phyloP scores from a whole-genome alignment of 2,329 filamentous ascomycete species.

The Arthrinium phaeospermum region DNA sequence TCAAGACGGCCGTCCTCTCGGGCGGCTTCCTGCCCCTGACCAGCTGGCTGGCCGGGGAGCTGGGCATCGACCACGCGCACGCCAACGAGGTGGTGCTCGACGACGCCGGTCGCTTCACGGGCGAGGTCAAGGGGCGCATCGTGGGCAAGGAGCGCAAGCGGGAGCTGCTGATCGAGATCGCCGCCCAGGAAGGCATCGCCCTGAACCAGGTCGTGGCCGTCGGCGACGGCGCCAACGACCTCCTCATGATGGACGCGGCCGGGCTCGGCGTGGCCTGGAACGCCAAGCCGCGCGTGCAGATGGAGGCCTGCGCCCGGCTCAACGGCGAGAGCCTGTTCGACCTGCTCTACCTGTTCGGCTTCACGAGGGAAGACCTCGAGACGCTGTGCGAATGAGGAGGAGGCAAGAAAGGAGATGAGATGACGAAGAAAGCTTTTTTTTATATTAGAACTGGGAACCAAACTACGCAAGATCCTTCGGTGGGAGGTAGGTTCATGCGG shows the following conservation, averaged over 20 bases:
- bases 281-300: slow-evolving; percentile 82
- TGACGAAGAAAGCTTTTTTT: not conserved
- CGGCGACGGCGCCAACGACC: slow-evolving; percentile 83
- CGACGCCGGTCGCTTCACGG: slow-evolving; percentile 66
- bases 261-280: slow-evolving; percentile 84
- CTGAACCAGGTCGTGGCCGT: slow-evolving; percentile 74
- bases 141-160: slow-evolving; percentile 79
- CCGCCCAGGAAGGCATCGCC: slow-evolving; percentile 67
- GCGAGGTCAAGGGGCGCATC: slow-evolving; percentile 73
- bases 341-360: slow-evolving; percentile 75
- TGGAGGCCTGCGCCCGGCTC: slow-evolving; percentile 73
- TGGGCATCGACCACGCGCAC: slow-evolving; percentile 86
- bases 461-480: not conserved
- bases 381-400: slow-evolving; percentile 45
- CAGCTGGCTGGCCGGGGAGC: slow-evolving; percentile 78
- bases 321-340: slow-evolving; percentile 75
- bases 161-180: slow-evolving; percentile 73
- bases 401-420: not conserved
- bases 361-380: slow-evolving; percentile 68
- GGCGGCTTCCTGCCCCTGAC: slow-evolving; percentile 93
- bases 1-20: slow-evolving; percentile 88
- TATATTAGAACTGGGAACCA: not conserved
- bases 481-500: slow-evolving; percentile 4
- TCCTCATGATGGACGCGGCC: slow-evolving; percentile 78
- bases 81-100: slow-evolving; percentile 83